Conservation (phyloP, 257 asterid species). For the Solanum verrucosum region DNA sequence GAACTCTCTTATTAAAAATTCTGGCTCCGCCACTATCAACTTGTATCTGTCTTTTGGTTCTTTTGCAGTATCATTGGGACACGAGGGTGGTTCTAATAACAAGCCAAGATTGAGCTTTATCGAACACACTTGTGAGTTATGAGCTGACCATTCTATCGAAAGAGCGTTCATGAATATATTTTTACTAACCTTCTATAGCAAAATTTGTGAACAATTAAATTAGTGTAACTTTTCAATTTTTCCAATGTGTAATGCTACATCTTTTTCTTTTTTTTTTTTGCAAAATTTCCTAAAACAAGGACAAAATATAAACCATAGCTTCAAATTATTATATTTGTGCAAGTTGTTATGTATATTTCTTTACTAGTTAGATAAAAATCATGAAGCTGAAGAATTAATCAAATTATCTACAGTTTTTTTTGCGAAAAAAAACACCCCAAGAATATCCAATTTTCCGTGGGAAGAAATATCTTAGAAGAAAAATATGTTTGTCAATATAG, state of each 20-base stretch:
- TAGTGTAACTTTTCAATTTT: background rate
- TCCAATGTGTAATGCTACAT: background rate
- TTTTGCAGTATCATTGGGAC: no score
- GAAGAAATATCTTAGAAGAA: no score
- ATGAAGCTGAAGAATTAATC: no score
- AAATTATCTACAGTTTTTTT: no score
- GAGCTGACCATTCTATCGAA: background rate
- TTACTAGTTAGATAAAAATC: no score
- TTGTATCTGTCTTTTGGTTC: background rate
- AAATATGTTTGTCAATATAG: no score
- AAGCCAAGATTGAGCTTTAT: background rate
- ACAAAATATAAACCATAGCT: background rate
- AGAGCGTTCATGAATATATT: no score
- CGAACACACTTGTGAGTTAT: background rate
- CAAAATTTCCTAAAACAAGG: background rate
- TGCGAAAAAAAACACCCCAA: no score
- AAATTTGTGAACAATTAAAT: no score
- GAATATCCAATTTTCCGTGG: no score
- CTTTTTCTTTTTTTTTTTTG: no score
- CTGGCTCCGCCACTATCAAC: background rate
- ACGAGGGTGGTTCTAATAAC: background rate
- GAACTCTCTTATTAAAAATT: no score
- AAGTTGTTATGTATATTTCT: background rate
- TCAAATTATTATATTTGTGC: background rate
- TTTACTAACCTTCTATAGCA: background rate